Conservation (phyloP, 768 basidiomycete species). For the Mycena albidolilacea region DNA sequence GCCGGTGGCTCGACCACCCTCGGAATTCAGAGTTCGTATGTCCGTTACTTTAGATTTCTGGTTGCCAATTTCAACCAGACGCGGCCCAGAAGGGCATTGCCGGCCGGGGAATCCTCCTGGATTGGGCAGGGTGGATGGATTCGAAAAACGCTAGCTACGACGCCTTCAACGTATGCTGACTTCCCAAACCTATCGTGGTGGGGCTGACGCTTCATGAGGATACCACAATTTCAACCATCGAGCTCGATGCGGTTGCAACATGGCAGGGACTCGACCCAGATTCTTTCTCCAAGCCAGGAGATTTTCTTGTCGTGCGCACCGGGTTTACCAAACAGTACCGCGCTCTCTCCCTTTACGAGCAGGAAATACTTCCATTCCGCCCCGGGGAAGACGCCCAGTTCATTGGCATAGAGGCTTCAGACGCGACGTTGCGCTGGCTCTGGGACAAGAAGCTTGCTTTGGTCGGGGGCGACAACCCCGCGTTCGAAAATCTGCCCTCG, state of each 20-base stretch:
- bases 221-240: conserved; percentile 1
- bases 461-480: conserved; percentile 32
- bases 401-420: conserved; percentile 29
- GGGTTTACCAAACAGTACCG: conserved; percentile 34
- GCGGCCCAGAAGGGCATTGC: conserved; percentile 30
- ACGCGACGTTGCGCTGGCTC: conserved; percentile 32
- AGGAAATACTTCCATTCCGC: conserved; percentile 23
- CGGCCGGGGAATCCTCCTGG: conserved; percentile 13
- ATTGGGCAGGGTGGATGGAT: conserved; percentile 36
- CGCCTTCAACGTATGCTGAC: conserved; percentile 19
- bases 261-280: conserved; percentile 34
- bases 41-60: neutral
- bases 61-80: neutral
- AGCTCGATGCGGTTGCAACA: conserved; percentile 28
- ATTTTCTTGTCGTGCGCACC: conserved; percentile 36
- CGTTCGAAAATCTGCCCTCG: conserved; percentile 18
- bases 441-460: conserved; percentile 36
- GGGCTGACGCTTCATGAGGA: neutral
- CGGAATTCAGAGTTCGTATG: conserved; percentile 34
- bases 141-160: conserved; percentile 25
- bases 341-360: conserved; percentile 25
- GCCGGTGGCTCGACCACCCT: conserved; percentile 20
- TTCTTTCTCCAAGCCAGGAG: conserved; percentile 26
- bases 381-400: neutral
- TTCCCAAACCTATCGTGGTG: neutral